Conservation (phyloP, 495 filamentous ascomycete species). For the Xylaria scruposa region DNA sequence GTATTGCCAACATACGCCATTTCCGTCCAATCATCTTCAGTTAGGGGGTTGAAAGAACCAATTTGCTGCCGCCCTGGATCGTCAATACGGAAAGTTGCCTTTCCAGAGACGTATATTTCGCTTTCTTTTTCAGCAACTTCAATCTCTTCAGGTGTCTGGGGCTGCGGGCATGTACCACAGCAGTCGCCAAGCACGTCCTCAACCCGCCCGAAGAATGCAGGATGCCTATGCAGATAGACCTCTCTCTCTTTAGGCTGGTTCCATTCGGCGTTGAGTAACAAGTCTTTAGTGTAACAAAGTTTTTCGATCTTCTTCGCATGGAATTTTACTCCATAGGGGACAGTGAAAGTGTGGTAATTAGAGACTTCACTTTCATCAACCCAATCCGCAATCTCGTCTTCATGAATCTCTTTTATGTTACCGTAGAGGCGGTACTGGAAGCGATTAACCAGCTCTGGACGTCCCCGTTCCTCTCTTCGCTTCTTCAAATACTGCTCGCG, state of each 20-base stretch:
- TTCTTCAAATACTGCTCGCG: conserved; percentile 70
- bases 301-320: conserved; percentile 78
- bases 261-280: conserved; percentile 88
- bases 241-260: conserved; percentile 73
- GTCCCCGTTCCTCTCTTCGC: conserved; percentile 71
- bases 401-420: conserved; percentile 71
- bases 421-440: conserved; percentile 46
- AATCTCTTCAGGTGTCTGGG: conserved; percentile 70
- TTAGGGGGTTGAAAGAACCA: conserved; percentile 78
- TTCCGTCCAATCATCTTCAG: conserved; percentile 81
- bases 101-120: conserved; percentile 74
- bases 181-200: conserved; percentile 70
- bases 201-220: conserved; percentile 60
- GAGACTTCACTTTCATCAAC: conserved; percentile 73
- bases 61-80: conserved; percentile 77
- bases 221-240: conserved; percentile 80
- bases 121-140: conserved; percentile 71
- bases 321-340: conserved; percentile 76
- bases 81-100: conserved; percentile 74
- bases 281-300: conserved; percentile 76
- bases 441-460: conserved; percentile 52
- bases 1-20: conserved; percentile 79
- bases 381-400: conserved; percentile 85
- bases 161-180: conserved; percentile 76
- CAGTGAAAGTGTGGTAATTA: conserved; percentile 77